Conservation (phyloP, 331 rosid genomes). For the Arachis monticola region DNA sequence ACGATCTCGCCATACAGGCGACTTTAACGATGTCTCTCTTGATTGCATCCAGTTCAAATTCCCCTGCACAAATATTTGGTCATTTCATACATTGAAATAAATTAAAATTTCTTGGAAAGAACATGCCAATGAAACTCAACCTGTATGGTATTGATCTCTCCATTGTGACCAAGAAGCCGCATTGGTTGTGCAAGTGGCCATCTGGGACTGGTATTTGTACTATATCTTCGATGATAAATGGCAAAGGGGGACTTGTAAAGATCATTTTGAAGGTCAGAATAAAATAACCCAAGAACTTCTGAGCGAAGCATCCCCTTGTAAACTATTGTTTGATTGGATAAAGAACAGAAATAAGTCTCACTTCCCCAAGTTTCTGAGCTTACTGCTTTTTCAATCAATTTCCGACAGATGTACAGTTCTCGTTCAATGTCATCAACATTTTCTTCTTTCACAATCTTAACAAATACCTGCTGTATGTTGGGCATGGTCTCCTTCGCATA, state of each 20-base stretch:
- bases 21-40: constrained; percentile 89
- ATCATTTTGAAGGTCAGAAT: constrained; percentile 89
- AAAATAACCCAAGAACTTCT: constrained; percentile 92
- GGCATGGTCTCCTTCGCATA: constrained; percentile 97
- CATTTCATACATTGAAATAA: constrained; percentile 42
- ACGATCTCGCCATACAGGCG: constrained; percentile 94
- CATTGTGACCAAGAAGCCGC: constrained; percentile 98
- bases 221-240: constrained; percentile 96
- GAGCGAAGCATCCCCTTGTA: constrained; percentile 99
- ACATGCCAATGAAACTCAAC: constrained; percentile 50
- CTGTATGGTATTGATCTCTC: constrained; percentile 99
- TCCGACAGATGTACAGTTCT: constrained; percentile 93
- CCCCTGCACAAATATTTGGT: constrained; percentile 64
- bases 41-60: constrained; percentile 99
- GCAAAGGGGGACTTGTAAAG: constrained; percentile 90
- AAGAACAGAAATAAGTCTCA: constrained; percentile 97
- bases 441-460: constrained; percentile 88
- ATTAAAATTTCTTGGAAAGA: constrained; percentile 26
- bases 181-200: constrained; percentile 99
- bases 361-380: constrained; percentile 89
- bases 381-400: constrained; percentile 88
- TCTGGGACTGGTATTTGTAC: constrained; percentile 98
- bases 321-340: constrained; percentile 94
- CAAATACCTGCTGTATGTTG: constrained; percentile 92
- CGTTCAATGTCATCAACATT: constrained; percentile 93